phyloP scores from a whole-genome alignment of 768 basidiomycete species.

The Candolleomyces eurysporus region DNA sequence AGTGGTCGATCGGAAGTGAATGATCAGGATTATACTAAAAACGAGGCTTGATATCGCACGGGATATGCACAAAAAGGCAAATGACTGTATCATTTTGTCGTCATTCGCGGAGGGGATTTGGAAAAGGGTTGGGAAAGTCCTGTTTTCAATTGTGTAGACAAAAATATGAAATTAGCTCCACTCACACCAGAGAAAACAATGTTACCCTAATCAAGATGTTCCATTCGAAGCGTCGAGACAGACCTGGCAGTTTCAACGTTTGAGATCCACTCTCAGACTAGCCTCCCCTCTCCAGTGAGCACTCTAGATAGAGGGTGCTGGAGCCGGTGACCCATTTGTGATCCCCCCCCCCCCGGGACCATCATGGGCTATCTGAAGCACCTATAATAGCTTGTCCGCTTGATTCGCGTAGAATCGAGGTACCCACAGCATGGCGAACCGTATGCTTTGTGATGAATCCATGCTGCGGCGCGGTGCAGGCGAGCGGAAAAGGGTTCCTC shows the following conservation, averaged over 20 bases:
- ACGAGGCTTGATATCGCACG: neutral
- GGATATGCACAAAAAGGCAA: neutral
- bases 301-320: neutral
- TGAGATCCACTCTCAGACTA: neutral
- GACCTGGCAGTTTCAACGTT: neutral
- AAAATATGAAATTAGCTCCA: neutral
- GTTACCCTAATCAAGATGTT: neutral
- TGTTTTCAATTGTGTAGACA: neutral
- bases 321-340: neutral
- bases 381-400: too few relatives aligned
- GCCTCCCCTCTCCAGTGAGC: neutral
- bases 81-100: neutral
- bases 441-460: neutral
- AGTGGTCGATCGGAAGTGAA: neutral
- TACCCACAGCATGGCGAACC: neutral
- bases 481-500: too few relatives aligned
- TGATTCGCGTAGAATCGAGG: neutral
- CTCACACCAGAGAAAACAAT: neutral
- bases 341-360: neutral
- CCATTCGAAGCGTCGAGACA: neutral
- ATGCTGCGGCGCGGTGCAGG: neutral
- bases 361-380: too few relatives aligned
- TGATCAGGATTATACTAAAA: neutral
- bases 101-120: conserved; percentile 2
- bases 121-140: neutral